These are phyloP conservation scores for Echites panduratus DNA, from an alignment of 257 asterid species.

Conservation along the genomic window DNA sequence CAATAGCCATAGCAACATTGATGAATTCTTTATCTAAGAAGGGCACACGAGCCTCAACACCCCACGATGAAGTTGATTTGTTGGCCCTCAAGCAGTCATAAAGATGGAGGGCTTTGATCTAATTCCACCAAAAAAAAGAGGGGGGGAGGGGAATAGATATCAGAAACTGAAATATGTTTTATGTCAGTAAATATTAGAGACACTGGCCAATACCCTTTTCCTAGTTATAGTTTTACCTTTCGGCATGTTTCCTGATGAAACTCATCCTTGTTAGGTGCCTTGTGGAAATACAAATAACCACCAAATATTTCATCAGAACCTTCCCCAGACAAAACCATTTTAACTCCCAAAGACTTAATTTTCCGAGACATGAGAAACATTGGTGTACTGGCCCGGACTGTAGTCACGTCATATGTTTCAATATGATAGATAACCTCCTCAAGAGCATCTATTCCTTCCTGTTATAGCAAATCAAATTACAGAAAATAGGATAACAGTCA, in stretches of 20 bases:
- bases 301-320: slow-evolving; percentile 99
- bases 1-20: slow-evolving; percentile 78
- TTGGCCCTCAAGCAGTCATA: slow-evolving; percentile 97
- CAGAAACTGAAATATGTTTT: not conserved
- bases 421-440: slow-evolving; percentile 92
- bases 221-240: slow-evolving; percentile 44
- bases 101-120: slow-evolving; percentile 98
- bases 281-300: slow-evolving; percentile 92
- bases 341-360: slow-evolving; percentile 90
- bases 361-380: slow-evolving; percentile 98
- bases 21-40: slow-evolving; percentile 95
- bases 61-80: slow-evolving; percentile 98
- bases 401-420: slow-evolving; percentile 98
- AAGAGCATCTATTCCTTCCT: slow-evolving; percentile 98
- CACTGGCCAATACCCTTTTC: not conserved
- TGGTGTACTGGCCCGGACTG: slow-evolving; percentile 96
- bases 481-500: slow-evolving; percentile 10
- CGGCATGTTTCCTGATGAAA: slow-evolving; percentile 91
- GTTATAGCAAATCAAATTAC: slow-evolving; percentile 31
- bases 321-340: slow-evolving; percentile 99
- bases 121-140: slow-evolving; percentile 17
- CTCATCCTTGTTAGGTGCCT: slow-evolving; percentile 97
- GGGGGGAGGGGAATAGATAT: slow-evolving; percentile 5
- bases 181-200: not conserved
- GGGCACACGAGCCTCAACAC: slow-evolving; percentile 98